These are phyloP conservation scores for Auriscalpium microsporum DNA, from an alignment of 768 basidiomycete species.

Conservation along the genomic window DNA sequence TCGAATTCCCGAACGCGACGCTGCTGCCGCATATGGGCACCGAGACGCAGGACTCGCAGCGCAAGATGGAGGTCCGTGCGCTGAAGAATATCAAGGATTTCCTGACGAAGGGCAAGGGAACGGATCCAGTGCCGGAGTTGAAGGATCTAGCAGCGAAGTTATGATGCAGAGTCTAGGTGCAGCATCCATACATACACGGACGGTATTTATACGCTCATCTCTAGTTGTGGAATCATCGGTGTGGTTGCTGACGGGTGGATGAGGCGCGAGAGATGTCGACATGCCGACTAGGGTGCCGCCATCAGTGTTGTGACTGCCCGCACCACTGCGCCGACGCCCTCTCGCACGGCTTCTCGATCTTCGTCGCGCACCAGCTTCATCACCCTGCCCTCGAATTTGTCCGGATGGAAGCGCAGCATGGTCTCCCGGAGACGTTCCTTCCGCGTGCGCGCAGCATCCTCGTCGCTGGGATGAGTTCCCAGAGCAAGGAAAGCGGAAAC, in stretches of 20 bases:
- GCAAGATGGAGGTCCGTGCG: conserved; percentile 80
- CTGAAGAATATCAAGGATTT: conserved; percentile 70
- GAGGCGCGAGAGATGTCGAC: no score
- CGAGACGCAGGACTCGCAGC: conserved; percentile 72
- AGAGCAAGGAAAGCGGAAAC: conserved; percentile 47
- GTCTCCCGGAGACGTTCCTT: conserved; percentile 52
- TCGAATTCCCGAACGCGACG: conserved; percentile 76
- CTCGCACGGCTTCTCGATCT: conserved; percentile 44
- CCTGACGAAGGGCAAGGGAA: conserved; percentile 51
- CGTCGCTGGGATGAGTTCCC: conserved; percentile 32
- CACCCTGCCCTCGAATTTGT: conserved; percentile 64
- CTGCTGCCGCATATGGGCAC: conserved; percentile 92
- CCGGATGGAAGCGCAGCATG: conserved; percentile 62
- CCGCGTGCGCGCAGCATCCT: conserved; percentile 25
- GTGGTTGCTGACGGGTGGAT: no score
- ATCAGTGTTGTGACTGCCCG: conserved; percentile 52
- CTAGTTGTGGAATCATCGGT: no score
- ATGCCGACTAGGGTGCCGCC: neutral
- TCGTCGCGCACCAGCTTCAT: conserved; percentile 39
- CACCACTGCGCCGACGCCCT: conserved; percentile 57
- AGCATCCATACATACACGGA: neutral
- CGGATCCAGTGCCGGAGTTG: conserved; percentile 59
- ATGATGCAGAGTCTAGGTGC: neutral
- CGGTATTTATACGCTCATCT: no score
- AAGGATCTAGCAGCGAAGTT: conserved; percentile 10